A percentile compares a stretch with the other conserved stretches of the same genome.
Conservation (phyloP, 1,284 basidiomycete species). For the Schizophyllum amplum region DNA sequence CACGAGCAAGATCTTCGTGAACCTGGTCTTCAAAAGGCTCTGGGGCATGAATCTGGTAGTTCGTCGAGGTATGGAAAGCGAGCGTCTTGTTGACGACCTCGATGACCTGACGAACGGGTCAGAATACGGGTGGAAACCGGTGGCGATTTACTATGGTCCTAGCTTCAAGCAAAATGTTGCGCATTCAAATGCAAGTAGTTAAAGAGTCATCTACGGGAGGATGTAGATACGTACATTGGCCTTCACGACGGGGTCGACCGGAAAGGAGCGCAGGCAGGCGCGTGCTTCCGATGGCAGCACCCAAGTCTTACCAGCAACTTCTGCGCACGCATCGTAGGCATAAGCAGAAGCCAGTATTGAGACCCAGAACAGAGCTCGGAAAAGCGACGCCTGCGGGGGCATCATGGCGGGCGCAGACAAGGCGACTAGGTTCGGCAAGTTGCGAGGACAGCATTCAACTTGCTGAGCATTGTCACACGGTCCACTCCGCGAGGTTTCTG, state of each 20-base stretch:
- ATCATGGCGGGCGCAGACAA: not conserved
- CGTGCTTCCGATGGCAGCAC: slow-evolving; percentile 41
- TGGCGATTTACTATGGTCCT: too few relatives aligned
- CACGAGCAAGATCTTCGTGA: slow-evolving; percentile 44
- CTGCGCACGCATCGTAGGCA: slow-evolving; percentile 36
- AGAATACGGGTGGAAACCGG: not conserved
- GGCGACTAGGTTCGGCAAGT: not conserved
- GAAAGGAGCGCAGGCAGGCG: slow-evolving; percentile 39
- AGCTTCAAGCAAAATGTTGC: too few relatives aligned
- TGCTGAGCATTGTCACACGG: too few relatives aligned
- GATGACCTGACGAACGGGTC: slow-evolving; percentile 30
- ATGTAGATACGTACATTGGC: slow-evolving; percentile 31
- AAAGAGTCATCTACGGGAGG: not conserved
- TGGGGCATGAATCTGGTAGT: slow-evolving; percentile 34
- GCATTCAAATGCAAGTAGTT: not conserved
- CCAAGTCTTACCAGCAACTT: slow-evolving; percentile 45
- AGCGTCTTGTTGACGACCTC: slow-evolving; percentile 52
- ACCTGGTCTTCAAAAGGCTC: slow-evolving; percentile 18
- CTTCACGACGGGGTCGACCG: slow-evolving; percentile 34
- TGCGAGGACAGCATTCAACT: too few relatives aligned
- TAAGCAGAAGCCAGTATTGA: not conserved
- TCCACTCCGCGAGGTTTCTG: too few relatives aligned
- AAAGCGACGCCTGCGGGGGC: not conserved
- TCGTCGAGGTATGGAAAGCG: slow-evolving; percentile 52
- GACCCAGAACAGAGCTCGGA: not conserved